These are phyloP conservation scores for Ustilago lituana DNA, from an alignment of 1,284 basidiomycete species.

Conservation along the genomic window DNA sequence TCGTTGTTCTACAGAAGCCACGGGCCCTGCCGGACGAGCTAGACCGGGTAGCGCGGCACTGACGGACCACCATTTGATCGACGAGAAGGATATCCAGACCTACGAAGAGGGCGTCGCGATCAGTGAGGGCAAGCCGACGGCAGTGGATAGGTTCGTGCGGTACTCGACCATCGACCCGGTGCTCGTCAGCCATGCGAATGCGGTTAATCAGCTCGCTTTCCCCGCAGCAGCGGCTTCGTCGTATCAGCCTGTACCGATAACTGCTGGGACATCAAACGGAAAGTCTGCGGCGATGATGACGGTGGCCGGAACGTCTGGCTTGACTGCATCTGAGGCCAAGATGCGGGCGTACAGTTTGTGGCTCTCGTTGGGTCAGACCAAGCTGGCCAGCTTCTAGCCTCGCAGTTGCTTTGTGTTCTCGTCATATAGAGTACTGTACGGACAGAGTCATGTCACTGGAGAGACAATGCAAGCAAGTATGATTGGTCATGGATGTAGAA, in stretches of 20 bases:
- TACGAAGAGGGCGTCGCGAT: constrained; percentile 50
- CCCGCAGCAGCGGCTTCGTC: neutral
- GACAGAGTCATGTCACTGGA: too few relatives aligned
- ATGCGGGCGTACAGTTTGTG: constrained; percentile 46
- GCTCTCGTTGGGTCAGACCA: constrained; percentile 46
- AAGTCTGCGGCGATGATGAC: neutral
- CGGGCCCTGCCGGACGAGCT: neutral
- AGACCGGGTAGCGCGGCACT: constrained; percentile 8
- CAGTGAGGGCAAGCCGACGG: constrained; percentile 14
- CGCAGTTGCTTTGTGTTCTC: too few relatives aligned
- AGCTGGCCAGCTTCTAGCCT: constrained; percentile 33
- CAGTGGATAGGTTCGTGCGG: constrained; percentile 27
- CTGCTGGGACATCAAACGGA: neutral
- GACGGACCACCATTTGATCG: constrained; percentile 40
- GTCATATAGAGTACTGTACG: too few relatives aligned
- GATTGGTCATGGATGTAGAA: too few relatives aligned
- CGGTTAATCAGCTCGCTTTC: constrained; percentile 17
- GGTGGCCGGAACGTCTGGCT: neutral
- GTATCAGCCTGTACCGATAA: constrained; percentile 4
- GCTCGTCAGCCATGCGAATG: constrained; percentile 32
- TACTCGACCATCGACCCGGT: constrained; percentile 33
- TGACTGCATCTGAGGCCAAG: constrained; percentile 41
- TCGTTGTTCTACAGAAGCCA: too few relatives aligned
- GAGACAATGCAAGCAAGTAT: neutral
- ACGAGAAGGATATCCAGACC: constrained; percentile 49